A percentile compares a stretch with the other conserved stretches of the same genome.
phyloP scores from a whole-genome alignment of 1,284 basidiomycete species.

The Sphaerobolus stellatus region DNA sequence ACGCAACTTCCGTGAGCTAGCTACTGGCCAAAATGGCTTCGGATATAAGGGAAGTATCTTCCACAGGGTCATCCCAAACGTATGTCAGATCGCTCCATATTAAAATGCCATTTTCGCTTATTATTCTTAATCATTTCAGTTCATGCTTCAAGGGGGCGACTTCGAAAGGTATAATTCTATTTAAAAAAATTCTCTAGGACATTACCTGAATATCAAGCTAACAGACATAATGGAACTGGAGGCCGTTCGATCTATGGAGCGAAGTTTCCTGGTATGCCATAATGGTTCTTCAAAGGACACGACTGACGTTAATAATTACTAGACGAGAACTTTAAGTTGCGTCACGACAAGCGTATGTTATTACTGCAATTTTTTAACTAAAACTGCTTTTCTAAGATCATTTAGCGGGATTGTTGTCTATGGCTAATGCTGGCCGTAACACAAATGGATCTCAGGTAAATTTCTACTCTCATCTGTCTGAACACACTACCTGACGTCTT shows the following conservation, averaged over 20 bases:
- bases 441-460: conserved; percentile 60
- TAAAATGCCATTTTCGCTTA: conserved; percentile 29
- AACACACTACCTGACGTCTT: too few relatives aligned
- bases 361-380: background rate
- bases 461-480: too few relatives aligned
- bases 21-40: conserved; percentile 70
- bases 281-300: background rate
- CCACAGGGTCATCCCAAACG: conserved; percentile 75
- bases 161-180: background rate
- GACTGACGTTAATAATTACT: conserved; percentile 12
- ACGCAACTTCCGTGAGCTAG: conserved; percentile 89
- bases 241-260: conserved; percentile 91
- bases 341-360: conserved; percentile 61
- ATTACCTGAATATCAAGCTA: background rate
- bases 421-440: conserved; percentile 83
- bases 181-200: background rate
- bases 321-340: conserved; percentile 86
- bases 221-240: conserved; percentile 81
- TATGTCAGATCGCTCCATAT: conserved; percentile 1
- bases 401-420: conserved; percentile 74
- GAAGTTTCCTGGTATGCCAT: conserved; percentile 63
- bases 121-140: conserved; percentile 27
- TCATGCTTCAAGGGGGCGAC: conserved; percentile 51
- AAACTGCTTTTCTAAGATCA: background rate
- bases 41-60: conserved; percentile 69